Base-by-base conservation (phyloP, 2,329 filamentous ascomycete species). In the Paracorniculantispora psalliotae region DNA sequence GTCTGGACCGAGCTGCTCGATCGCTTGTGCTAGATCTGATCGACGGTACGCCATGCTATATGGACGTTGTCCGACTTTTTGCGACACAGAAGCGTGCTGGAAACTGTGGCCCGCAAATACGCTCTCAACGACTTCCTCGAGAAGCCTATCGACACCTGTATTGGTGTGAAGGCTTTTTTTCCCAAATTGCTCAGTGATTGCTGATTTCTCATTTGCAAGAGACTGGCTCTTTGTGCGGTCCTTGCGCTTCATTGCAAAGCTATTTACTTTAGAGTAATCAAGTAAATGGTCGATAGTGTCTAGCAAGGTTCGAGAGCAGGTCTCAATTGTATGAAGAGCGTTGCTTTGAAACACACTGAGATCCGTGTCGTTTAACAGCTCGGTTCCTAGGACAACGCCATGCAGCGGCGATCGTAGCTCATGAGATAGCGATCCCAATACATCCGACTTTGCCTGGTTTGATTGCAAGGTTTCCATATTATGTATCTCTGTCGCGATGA, bases 391-490 rank as follows among this genome's bases (percentile, higher is more conserved):
- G 0, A 87, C 69, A 33, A 87, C 79, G 2, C 84, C 84, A 58
- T 87, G 84, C 0, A 87, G 71, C 0, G 84, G 84, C 2, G 80
- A 84, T 4, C 84, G 75, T 15, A 87, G 69, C 65, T 87, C 84
- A 64, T 87, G 84, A 3, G 80, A 84, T 6, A 87, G 78, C 1
- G 80, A 85, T 0, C 81, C 80, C 8, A 87, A 76, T 37, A 85
- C 80, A 59, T 85, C 82, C 1, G 79, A 78, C 66, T 85, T 85
- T 33, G 81, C 78, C 55, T 73, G 77, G 35, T 78, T 74, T 0
- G 73, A 72, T 10, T 68, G 65, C 12, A 69, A 58, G 0, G 71
- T 65, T 12, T 75, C 68, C 4, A 82, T 61, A 2, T 79, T 74
- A 0, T 79, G 76, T 1, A 86, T 71, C 56, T 87, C 83, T 0